phyloP scores from a whole-genome alignment of 2,329 filamentous ascomycete genomes.

The Capronia coronata region DNA sequence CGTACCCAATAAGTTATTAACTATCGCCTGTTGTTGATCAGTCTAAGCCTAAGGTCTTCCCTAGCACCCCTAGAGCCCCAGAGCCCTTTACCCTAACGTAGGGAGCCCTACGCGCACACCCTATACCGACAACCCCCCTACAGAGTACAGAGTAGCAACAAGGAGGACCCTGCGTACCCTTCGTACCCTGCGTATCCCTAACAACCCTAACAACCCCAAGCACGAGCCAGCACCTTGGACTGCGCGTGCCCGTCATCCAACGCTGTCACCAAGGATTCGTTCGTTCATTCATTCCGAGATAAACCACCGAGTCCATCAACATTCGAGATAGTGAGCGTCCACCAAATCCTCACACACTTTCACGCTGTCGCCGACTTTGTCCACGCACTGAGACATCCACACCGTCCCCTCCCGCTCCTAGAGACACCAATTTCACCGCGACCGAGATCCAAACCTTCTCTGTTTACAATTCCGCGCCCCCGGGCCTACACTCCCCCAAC shows the following conservation, averaged over 20 bases:
- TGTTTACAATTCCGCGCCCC: slow-evolving; percentile 18
- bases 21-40: too few species aligned
- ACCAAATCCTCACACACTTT: neutral
- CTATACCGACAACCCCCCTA: too few species aligned
- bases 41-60: too few species aligned
- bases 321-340: neutral
- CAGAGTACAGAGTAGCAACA: too few species aligned
- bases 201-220: neutral
- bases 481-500: slow-evolving; percentile 6
- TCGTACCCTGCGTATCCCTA: neutral
- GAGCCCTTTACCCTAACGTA: too few species aligned
- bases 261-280: slow-evolving; percentile 1
- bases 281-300: neutral
- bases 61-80: too few species aligned
- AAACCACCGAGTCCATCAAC: neutral
- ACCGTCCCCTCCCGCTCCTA: neutral
- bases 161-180: too few species aligned
- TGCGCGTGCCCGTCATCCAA: slow-evolving; percentile 7
- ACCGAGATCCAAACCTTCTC: slow-evolving; percentile 2
- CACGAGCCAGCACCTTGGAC: neutral
- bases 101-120: too few species aligned
- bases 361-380: neutral
- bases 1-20: too few species aligned
- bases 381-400: neutral
- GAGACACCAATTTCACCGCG: neutral